Conservation (phyloP, 2,329 filamentous ascomycete species). For the Tolypocladium album region DNA sequence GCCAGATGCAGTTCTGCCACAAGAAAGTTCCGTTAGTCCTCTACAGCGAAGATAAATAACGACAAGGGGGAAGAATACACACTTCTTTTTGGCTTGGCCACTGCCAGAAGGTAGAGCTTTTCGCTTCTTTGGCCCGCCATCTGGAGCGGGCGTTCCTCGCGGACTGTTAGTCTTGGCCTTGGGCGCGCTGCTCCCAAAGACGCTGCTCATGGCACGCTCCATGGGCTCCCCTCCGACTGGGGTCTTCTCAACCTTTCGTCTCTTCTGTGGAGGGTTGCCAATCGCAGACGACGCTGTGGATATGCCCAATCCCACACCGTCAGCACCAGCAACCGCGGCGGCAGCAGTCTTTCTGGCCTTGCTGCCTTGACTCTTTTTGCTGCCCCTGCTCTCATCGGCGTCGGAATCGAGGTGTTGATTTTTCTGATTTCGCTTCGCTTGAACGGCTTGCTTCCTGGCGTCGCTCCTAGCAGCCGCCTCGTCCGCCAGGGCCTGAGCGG, state of each 20-base stretch:
- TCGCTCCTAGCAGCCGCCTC: conserved; percentile 80
- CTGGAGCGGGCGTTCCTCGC: conserved; percentile 55
- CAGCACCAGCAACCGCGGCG: conserved; percentile 22
- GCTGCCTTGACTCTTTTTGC: conserved; percentile 53
- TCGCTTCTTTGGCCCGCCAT: conserved; percentile 56
- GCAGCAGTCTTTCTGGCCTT: conserved; percentile 51
- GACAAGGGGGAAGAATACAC: conserved; percentile 18
- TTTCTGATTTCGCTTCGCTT: conserved; percentile 63
- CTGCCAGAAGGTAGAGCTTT: conserved; percentile 56
- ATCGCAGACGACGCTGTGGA: conserved; percentile 40
- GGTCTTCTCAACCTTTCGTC: conserved; percentile 70
- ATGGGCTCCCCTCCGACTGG: conserved; percentile 38
- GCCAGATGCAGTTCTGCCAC: conserved; percentile 28
- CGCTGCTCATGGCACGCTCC: conserved; percentile 58
- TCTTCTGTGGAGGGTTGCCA: conserved; percentile 53
- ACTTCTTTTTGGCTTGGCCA: conserved; percentile 71
- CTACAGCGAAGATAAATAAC: not conserved
- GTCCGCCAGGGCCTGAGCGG: conserved; percentile 65
- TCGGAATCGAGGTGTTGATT: conserved; percentile 66
- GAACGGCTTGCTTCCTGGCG: conserved; percentile 69
- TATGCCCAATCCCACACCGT: conserved; percentile 55
- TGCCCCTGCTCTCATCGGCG: conserved; percentile 54
- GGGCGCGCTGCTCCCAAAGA: conserved; percentile 36
- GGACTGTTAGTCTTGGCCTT: conserved; percentile 56
- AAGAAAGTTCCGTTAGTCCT: conserved; percentile 8